Base-by-base conservation (phyloP, 2,329 filamentous ascomycete species). In the Penicillium sp. region DNA sequence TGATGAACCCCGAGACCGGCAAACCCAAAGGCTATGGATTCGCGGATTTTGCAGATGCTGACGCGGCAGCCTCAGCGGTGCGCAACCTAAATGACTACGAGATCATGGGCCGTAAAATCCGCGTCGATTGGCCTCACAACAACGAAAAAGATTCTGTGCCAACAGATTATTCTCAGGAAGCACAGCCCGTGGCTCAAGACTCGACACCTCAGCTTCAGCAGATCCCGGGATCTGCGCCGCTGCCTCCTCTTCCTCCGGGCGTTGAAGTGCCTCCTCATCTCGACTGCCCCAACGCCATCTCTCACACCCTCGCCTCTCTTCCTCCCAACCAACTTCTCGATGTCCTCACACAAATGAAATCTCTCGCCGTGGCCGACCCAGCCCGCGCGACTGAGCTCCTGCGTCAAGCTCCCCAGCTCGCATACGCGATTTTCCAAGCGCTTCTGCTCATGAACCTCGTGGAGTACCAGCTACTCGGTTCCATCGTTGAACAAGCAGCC, bases 1-100 rank as follows among this genome's bases (percentile, higher is more conserved):
- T 97, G 58, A 95, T 96, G 74, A 95, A 97, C 76, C 88, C 91
- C 47, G 92, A 97, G 67, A 96, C 92, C 2, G 92, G 92, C 38
- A 86, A 90, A 50, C 92, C 94, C 0, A 97, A 96, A 73, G 94
- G 94, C 16, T 99, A 96, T 70, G 94, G 94, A 31, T 99, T 97
- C 65, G 89, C 92, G 66, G 92, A 97, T 70, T 99, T 95, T 68
- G 88, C 90, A 49, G 94, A 97, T 68, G 86, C 89, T 53, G 92
- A 95, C 82, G 81, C 91, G 24, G 94, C 94, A 28, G 90, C 92
- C 33, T 95, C 91, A 2, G 94, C 94, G 2, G 92, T 97, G 43
- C 87, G 92, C 62, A 97, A 99, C 69, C 78, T 97, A 46, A 96
- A 97, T 76, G 91, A 96, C 71, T 87, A 90, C 74, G 92, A 97